A percentile compares a stretch with the other conserved stretches of the same genome.
Conservation (phyloP, 2,329 filamentous ascomycete genomes). For the Aureobasidium pullulans region DNA sequence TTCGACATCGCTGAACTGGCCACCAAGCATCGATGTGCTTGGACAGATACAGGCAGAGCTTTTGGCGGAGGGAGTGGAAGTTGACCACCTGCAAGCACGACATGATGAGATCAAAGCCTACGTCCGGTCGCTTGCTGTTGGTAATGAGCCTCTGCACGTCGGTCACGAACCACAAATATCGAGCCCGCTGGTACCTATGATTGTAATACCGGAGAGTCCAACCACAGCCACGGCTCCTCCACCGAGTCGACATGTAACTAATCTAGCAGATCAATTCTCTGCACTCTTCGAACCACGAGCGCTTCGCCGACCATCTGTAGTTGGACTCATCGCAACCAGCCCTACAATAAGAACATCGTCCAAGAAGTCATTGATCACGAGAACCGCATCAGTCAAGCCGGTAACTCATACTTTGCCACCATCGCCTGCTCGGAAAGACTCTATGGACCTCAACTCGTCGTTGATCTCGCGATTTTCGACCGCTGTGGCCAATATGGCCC, state of each 20-base stretch:
- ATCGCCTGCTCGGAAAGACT: not conserved
- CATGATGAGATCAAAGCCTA: slow-evolving; percentile 4
- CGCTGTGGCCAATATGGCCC: not conserved
- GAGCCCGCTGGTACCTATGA: not conserved
- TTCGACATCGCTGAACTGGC: not conserved
- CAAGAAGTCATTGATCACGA: not conserved
- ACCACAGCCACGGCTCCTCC: not conserved
- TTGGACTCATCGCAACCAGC: not conserved
- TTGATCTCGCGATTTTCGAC: not conserved
- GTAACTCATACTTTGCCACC: not conserved
- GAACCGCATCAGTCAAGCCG: too few relatives aligned
- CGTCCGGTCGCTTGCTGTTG: not conserved
- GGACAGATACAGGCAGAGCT: not conserved
- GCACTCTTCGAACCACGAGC: not conserved
- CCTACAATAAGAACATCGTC: not conserved
- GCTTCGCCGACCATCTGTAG: not conserved
- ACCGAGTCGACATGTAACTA: not conserved
- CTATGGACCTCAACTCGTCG: not conserved
- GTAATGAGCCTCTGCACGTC: not conserved
- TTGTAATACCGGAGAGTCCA: not conserved
- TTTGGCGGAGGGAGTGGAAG: not conserved
- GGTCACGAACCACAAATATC: not conserved
- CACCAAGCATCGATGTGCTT: not conserved
- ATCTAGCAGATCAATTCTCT: not conserved
- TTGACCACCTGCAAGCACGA: not conserved